Evolutionary conservation across 2,329 filamentous ascomycete genomes (phyloP), one percentile per base, ranked within the genome.

Genomic region (Fusarium sacchari): DNA sequence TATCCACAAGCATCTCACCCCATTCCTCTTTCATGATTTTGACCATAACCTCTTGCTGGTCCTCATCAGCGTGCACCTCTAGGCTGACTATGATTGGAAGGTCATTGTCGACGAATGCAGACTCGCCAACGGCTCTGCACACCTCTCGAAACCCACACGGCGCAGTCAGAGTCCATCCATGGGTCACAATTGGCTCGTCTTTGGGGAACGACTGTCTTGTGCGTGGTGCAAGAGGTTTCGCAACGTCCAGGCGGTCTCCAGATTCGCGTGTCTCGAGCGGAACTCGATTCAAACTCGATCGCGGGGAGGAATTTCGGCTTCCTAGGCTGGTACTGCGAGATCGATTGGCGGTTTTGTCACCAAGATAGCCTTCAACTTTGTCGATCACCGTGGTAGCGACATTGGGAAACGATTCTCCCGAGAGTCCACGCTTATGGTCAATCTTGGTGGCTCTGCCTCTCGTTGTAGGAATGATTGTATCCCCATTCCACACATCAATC

Each of bases 401-500:
- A 46, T 83, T 86, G 39, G 84, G 86, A 24, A 86, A 80, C 36
- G 84, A 86, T 61, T 83, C 84, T 26, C 82, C 84, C 2, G 87
- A 88, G 13, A 87, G 75, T 47, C 84, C 84, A 39, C 84, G 84
- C 62, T 82, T 82, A 72, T 90, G 88, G 12, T 84, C 82, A 15
- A 77, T 77, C 64, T 81, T 82, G 22, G 82, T 81, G 2, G 84
- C 82, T 52, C 81, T 85, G 34, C 83, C 81, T 28, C 79, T 71
- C 43, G 67, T 75, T 10, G 80, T 81, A 10, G 79, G 81, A 8
- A 82, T 79, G 47, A 81, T 81, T 24, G 84, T 81, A 70, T 88
- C 85, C 18, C 94, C 94, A 81, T 98, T 94, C 93, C 95, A 97
- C 7, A 98, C 94, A 79, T 98, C 96, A 62, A 98, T 96, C 81